A percentile compares a stretch with the other conserved stretches of the same genome.
Evolutionary conservation across 2,329 filamentous ascomycete genomes (phyloP).

Genomic region (Diaporthe aspalathi): DNA sequence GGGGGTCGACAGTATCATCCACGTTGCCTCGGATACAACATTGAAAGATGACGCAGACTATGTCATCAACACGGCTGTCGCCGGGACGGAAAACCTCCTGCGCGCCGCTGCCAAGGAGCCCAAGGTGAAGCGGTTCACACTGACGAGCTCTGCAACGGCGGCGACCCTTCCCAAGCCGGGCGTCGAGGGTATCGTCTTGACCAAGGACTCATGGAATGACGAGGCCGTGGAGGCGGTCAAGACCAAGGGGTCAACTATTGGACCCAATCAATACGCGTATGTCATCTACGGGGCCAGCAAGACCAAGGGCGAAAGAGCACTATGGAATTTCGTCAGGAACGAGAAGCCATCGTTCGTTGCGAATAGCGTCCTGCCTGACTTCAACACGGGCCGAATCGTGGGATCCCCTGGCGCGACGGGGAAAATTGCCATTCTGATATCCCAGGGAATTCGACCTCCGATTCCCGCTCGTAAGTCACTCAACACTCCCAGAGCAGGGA

Average conservation of each 20-base stretch:
- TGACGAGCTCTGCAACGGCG: slow-evolving; percentile 51
- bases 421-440: background rate
- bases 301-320: slow-evolving; percentile 38
- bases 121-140: slow-evolving; percentile 54
- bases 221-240: slow-evolving; percentile 32
- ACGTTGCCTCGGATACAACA: slow-evolving; percentile 52
- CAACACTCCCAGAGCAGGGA: too few relatives aligned
- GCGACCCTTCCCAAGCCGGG: slow-evolving; percentile 41
- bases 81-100: slow-evolving; percentile 46
- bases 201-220: slow-evolving; percentile 41
- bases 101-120: slow-evolving; percentile 50
- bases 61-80: slow-evolving; percentile 51
- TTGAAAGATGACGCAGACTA: slow-evolving; percentile 52
- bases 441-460: background rate
- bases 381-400: background rate
- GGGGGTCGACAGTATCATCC: slow-evolving; percentile 49
- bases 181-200: slow-evolving; percentile 42
- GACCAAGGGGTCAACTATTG: background rate
- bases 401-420: slow-evolving; percentile 17
- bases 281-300: slow-evolving; percentile 40
- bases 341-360: slow-evolving; percentile 37
- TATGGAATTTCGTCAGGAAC: slow-evolving; percentile 39
- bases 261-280: background rate
- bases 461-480: background rate
- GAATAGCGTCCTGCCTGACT: slow-evolving; percentile 26